Conservation (phyloP, 176 grass and related monocot species). For the Stipa capillata region DNA sequence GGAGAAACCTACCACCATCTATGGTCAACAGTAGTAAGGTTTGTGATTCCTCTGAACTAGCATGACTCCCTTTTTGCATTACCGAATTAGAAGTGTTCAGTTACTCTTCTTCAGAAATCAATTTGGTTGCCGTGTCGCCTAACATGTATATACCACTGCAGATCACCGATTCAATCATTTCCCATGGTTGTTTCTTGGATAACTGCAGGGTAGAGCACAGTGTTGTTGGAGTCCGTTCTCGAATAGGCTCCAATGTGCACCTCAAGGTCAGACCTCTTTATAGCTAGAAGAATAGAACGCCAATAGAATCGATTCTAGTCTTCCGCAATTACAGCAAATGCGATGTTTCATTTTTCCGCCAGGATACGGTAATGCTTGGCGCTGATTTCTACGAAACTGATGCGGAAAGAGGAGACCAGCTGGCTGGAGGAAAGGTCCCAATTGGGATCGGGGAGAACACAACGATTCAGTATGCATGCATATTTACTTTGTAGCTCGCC, state of each 20-base stretch:
- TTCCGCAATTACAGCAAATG: not conserved
- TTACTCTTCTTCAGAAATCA: not conserved
- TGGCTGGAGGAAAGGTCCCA: constrained; percentile 71
- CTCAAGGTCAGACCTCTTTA: constrained; percentile 49
- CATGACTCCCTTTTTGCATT: not conserved
- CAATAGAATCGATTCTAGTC: not conserved
- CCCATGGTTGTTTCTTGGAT: constrained; percentile 84
- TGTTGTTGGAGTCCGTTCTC: constrained; percentile 72
- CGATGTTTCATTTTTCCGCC: not conserved
- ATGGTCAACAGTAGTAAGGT: constrained; percentile 75
- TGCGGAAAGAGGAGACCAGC: constrained; percentile 42
- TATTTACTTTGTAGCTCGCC: not conserved
- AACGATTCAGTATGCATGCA: constrained; percentile 51
- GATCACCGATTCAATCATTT: constrained; percentile 84
- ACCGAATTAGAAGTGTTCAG: not conserved
- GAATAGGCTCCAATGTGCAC: constrained; percentile 60
- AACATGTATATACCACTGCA: constrained; percentile 16
- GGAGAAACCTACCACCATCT: constrained; percentile 82
- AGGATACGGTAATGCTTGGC: constrained; percentile 90
- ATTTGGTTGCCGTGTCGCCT: not conserved
- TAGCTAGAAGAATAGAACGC: not conserved
- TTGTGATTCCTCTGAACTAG: not conserved
- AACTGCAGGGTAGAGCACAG: constrained; percentile 67
- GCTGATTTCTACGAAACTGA: constrained; percentile 91
- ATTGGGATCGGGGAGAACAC: constrained; percentile 86